Evolutionary conservation across 1,139 yeast genomes (phyloP).

Genomic region (Geotrichum phurueaensis): DNA sequence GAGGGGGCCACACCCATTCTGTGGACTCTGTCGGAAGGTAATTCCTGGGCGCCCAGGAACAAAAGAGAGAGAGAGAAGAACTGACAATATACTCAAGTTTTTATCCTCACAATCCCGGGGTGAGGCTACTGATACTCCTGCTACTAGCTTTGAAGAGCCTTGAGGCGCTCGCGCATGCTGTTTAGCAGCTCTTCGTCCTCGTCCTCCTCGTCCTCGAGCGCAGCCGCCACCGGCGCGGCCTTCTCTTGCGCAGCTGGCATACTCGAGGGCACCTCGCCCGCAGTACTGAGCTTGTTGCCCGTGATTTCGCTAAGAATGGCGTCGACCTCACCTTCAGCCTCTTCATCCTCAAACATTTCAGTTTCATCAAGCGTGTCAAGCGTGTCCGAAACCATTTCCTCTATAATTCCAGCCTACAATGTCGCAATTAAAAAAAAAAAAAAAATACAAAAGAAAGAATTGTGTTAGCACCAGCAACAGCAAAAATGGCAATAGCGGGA

Average conservation of each 20-base stretch:
- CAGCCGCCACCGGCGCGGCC: constrained; percentile 8
- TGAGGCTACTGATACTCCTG: neutral
- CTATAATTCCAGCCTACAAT: constrained; percentile 81
- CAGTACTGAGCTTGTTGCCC: constrained; percentile 44
- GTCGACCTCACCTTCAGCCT: constrained; percentile 65
- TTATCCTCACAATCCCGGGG: no score
- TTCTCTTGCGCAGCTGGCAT: constrained; percentile 16
- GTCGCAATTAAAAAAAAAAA: neutral
- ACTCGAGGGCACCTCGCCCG: constrained; percentile 25
- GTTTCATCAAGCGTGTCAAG: constrained; percentile 65
- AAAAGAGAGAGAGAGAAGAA: no score
- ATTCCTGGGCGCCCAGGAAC: no score
- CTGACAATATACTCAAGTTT: no score
- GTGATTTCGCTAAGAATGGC: constrained; percentile 50
- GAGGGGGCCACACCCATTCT: no score
- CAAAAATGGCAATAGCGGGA: neutral
- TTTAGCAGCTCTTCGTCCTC: constrained; percentile 70
- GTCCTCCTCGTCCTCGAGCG: constrained; percentile 44
- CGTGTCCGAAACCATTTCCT: constrained; percentile 92
- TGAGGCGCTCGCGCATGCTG: constrained; percentile 83
- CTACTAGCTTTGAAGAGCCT: constrained; percentile 69
- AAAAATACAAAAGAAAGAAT: neutral
- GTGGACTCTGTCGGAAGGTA: no score
- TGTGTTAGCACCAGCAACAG: neutral
- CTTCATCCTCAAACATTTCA: constrained; percentile 61